Percentiles rank a stretch among this genome's conserved stretches.
Evolutionary conservation across 805 yeast genomes (phyloP).

Genomic region (Pichia cabralensis): DNA sequence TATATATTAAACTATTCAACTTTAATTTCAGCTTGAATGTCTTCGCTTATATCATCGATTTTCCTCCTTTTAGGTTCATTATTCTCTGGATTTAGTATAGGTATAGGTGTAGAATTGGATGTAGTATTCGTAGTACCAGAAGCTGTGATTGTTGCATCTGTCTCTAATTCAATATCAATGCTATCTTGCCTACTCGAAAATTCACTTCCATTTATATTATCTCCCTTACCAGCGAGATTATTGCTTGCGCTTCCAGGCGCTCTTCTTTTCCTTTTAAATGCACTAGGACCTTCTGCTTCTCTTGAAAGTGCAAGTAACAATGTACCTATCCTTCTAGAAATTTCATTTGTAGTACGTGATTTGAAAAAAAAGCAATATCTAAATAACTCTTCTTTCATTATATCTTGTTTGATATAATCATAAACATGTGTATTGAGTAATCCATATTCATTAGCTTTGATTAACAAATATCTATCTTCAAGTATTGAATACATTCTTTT

Average conservation of each 20-base stretch:
- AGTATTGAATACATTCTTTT: constrained; percentile 58
- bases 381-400: constrained; percentile 48
- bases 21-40: no score
- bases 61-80: not conserved
- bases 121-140: no score
- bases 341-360: constrained; percentile 63
- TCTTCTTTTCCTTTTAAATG: constrained; percentile 37
- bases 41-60: constrained; percentile 2
- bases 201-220: constrained; percentile 1
- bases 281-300: constrained; percentile 56
- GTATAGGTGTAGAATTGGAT: no score
- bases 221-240: constrained; percentile 8
- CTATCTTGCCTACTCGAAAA: constrained; percentile 26
- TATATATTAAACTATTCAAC: no score
- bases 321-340: constrained; percentile 61
- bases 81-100: no score
- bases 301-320: constrained; percentile 57
- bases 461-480: constrained; percentile 61
- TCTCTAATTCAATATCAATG: constrained; percentile 11
- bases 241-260: no score
- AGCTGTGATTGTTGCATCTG: not conserved
- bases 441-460: constrained; percentile 57
- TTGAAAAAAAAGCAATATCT: constrained; percentile 65
- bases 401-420: constrained; percentile 59
- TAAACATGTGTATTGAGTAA: constrained; percentile 46